Conservation (phyloP, 768 basidiomycete genomes). For the Serendipita indica region DNA sequence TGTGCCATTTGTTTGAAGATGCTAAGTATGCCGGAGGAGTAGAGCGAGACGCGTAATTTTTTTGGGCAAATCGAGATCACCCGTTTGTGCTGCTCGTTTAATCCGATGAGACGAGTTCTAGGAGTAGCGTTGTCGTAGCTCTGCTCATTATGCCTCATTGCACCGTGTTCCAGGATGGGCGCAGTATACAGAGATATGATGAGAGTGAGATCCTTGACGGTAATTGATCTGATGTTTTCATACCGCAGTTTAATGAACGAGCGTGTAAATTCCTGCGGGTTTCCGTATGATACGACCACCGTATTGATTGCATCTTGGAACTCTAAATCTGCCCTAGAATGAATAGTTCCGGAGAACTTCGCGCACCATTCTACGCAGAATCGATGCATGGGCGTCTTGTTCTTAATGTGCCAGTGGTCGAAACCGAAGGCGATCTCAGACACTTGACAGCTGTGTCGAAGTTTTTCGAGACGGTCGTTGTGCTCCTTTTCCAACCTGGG, state of each 20-base stretch:
- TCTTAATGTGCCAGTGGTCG: neutral
- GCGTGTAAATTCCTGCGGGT: neutral
- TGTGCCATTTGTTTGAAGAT: neutral
- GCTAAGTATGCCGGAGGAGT: neutral
- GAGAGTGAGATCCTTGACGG: neutral
- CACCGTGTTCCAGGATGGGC: neutral
- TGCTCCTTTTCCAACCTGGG: neutral
- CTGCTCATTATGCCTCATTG: neutral
- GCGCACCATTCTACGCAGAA: neutral
- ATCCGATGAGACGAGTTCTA: neutral
- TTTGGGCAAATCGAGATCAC: neutral
- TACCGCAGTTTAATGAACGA: neutral
- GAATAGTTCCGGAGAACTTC: neutral
- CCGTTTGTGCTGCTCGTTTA: neutral
- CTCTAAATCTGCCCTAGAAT: neutral
- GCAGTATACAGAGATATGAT: neutral
- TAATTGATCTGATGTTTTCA: neutral
- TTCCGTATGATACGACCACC: neutral
- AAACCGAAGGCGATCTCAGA: conserved; percentile 2
- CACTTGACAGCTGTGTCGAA: neutral
- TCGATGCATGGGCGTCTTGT: neutral
- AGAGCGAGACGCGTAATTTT: neutral
- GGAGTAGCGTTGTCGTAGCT: neutral
- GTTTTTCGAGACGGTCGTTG: neutral
- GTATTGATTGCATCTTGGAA: neutral